Base-by-base conservation (phyloP, 1,284 basidiomycete genomes). In the Omphalotus olearius region DNA sequence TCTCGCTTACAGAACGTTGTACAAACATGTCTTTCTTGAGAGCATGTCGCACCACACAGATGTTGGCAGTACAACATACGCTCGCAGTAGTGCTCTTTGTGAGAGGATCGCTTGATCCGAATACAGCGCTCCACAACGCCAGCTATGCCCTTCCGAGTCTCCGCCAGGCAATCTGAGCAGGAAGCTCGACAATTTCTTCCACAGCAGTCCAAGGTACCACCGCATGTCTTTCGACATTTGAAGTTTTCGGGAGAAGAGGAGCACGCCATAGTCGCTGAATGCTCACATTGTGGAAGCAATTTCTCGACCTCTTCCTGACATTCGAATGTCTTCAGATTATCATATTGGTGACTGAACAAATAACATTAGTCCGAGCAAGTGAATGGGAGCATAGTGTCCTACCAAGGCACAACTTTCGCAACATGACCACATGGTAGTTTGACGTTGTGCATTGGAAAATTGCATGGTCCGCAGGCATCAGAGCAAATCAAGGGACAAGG, bases 381-480 rank as follows among this genome's bases (percentile, higher is more conserved):
- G 7, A 33, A 17, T 42, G 25, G 23, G 16, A 26, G 14, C 10
- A 30, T n/a, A 33, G 11, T 2, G 20, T 6, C 7, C 3, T 62
- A 85, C 86, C 86, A 89, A 28, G 69, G 65, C 16, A 86, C 70
- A 0, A 64, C 63, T 9, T 59, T 14, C n/a, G 67, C 70, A 16
- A 59, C 50, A 62, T 90, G 87, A 1, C 83, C 82, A 56, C 87
- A 90, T 0, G 84, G 80, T n/a, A 90, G 68, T 25, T 56, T 28
- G 4, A 87, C 73, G 5, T 75, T 63, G 4, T 66, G 57, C 2
- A 82, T 56, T 2, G 69, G 69, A 56, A 83, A 79, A 11, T 39
- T 43, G 62, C 88, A 90, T n/a, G 71, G 56, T 1, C 81, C 83
- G 55, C 86, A 88, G 1, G 68, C 49, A 0, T 71, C 68, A 1